Percentiles rank a stretch among this genome's conserved stretches.
Conservation (phyloP, 148 eudicot species). For the Polygonum aviculare region DNA sequence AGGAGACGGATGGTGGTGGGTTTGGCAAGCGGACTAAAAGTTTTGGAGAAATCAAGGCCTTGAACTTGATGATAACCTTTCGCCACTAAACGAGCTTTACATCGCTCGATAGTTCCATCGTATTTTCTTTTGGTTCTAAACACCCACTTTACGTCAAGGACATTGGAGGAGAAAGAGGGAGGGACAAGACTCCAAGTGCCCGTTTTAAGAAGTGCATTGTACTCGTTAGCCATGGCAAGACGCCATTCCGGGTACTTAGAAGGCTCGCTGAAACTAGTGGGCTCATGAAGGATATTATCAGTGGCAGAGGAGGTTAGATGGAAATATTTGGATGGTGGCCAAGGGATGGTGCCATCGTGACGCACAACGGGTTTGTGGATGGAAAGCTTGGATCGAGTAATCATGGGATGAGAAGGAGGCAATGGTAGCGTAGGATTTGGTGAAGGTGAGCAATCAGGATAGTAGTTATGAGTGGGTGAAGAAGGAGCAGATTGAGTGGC, state of each 20-base stretch:
- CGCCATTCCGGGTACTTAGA: not conserved
- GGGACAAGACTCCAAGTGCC: not conserved
- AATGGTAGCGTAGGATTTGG: too few species aligned
- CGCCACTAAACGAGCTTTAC: not conserved
- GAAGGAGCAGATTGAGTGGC: too few species aligned
- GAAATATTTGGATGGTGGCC: not conserved
- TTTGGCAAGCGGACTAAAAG: not conserved
- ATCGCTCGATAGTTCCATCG: not conserved
- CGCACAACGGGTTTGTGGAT: not conserved
- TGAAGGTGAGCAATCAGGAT: too few species aligned
- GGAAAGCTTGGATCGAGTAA: too few species aligned
- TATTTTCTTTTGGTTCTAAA: not conserved
- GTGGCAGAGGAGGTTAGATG: not conserved
- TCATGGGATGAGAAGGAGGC: too few species aligned
- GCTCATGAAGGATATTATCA: not conserved
- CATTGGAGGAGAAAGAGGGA: not conserved
- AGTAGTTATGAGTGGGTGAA: too few species aligned
- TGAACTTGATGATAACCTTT: not conserved
- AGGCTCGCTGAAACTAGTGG: not conserved
- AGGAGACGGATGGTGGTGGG: not conserved
- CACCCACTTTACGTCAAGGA: not conserved
- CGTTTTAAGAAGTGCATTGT: not conserved
- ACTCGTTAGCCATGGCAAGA: not conserved
- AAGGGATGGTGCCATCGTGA: not conserved
- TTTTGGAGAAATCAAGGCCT: not conserved